A percentile compares a stretch with the other conserved stretches of the same genome.
Evolutionary conservation across 2,329 filamentous ascomycete genomes (phyloP).

Genomic region (Ophiocordyceps unilateralis): DNA sequence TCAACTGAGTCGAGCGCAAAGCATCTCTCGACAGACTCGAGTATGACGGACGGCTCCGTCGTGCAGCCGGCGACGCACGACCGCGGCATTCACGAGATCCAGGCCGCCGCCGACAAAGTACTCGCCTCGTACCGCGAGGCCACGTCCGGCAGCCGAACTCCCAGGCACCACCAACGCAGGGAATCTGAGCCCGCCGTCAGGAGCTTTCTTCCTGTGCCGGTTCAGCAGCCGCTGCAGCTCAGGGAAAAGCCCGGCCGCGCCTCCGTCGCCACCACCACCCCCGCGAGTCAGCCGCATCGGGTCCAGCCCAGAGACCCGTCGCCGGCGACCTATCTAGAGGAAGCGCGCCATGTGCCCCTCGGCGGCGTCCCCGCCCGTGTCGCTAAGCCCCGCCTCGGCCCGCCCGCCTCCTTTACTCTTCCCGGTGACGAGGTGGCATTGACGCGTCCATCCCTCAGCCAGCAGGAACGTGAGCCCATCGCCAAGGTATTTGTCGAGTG

Average conservation of each 20-base stretch:
- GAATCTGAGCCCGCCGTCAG: conserved; percentile 5
- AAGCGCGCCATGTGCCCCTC: conserved; percentile 5
- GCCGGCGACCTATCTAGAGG: conserved; percentile 7
- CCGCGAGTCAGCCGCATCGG: neutral
- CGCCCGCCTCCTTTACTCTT: conserved; percentile 7
- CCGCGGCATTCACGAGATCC: conserved; percentile 3
- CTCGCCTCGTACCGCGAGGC: conserved; percentile 5
- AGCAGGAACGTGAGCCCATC: conserved; percentile 21
- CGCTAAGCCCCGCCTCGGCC: conserved; percentile 4
- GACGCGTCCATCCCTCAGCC: conserved; percentile 1
- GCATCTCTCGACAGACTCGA: neutral
- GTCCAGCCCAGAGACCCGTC: neutral
- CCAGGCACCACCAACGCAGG: conserved; percentile 2
- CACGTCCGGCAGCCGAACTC: conserved; percentile 5
- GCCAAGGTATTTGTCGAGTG: conserved; percentile 50
- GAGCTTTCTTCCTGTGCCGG: conserved; percentile 18
- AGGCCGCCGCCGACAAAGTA: conserved; percentile 6
- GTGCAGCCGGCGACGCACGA: conserved; percentile 2
- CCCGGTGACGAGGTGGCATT: conserved; percentile 1
- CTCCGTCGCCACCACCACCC: neutral
- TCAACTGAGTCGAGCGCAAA: neutral
- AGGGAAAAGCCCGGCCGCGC: neutral
- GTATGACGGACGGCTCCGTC: neutral
- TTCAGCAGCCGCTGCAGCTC: conserved; percentile 20
- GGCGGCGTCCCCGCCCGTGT: conserved; percentile 3